Evolutionary conservation across 2,329 filamentous ascomycete genomes (phyloP), one percentile per base, ranked within the genome.

Genomic region (Lachnellula hyalina): DNA sequence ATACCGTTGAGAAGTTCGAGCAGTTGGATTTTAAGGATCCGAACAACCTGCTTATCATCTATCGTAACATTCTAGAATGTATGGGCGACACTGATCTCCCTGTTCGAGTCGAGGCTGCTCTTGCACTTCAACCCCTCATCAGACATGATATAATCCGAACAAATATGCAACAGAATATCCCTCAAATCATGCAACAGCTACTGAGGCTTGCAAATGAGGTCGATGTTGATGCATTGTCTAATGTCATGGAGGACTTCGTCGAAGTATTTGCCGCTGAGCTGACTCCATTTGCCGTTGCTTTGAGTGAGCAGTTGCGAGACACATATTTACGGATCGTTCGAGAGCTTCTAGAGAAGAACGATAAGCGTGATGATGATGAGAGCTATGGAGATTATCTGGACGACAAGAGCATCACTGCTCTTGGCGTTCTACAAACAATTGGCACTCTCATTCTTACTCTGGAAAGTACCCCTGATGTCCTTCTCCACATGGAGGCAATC

Each of bases 181-280:
- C 94, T 15, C 95, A 96, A 67, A 97, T 99, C 67, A 99, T 99
- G 94, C 95, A 97, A 74, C 93, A 99, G 73, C 81, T 99, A 14
- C 80, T 99, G 52, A 97, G 97, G 75, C 78, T 99, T 54, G 93
- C 94, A 28, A 99, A 99, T 68, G 94, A 99, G 73, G 94, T 95
- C 55, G 94, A 99, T 69, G 93, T 99, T 47, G 94, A 99, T 72
- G 92, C 94, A 5, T 79, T 99, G 41, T 93, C 94, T 21, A 97
- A 97, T 67, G 94, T 99, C 40, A 99, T 99, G 94, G 94, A 99
- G 73, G 94, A 99, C 69, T 99, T 99, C 69, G 94, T 99, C 46
- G 94, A 99, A 72, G 92, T 97, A 2, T 99, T 99, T 69, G 93
- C 94, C n/a, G 82, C 90, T 2, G 94, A 99, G 71, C 81, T 99